Evolutionary conservation across 108 stramenopile species (phyloP).

Genomic region (Conticribra weissflogii): DNA sequence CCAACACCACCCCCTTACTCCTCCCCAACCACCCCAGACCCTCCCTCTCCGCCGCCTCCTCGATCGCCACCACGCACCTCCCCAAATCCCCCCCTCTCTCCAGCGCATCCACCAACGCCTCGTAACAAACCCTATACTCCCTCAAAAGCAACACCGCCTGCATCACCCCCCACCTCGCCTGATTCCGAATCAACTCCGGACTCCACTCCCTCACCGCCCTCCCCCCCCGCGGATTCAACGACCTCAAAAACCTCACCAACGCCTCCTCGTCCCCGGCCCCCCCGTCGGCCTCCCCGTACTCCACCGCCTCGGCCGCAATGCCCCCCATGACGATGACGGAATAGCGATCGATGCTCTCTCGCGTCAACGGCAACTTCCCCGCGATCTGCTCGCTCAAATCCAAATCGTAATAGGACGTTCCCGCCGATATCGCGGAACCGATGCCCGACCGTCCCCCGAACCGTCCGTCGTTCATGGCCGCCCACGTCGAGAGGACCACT

Average conservation of each 20-base stretch:
- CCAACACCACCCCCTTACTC: slow-evolving; percentile 71
- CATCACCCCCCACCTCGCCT: slow-evolving; percentile 88
- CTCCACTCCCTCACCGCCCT: slow-evolving; percentile 58
- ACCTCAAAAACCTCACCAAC: slow-evolving; percentile 71
- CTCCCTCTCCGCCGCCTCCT: slow-evolving; percentile 69
- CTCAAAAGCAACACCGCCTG: slow-evolving; percentile 78
- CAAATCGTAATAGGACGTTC: slow-evolving; percentile 91
- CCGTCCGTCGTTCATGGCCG: slow-evolving; percentile 75
- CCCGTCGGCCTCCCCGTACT: slow-evolving; percentile 86
- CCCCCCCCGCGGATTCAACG: slow-evolving; percentile 56
- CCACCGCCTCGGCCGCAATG: slow-evolving; percentile 92
- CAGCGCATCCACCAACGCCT: slow-evolving; percentile 83
- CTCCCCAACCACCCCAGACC: slow-evolving; percentile 52
- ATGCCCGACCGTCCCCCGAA: slow-evolving; percentile 61
- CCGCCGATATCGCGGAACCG: slow-evolving; percentile 74
- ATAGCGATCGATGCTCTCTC: slow-evolving; percentile 89
- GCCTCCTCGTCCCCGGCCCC: slow-evolving; percentile 93
- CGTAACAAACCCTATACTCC: slow-evolving; percentile 82
- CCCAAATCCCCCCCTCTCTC: slow-evolving; percentile 79
- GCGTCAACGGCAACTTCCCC: slow-evolving; percentile 56
- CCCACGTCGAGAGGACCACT: slow-evolving; percentile 81
- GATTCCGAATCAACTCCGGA: slow-evolving; percentile 70
- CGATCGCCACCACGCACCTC: slow-evolving; percentile 85
- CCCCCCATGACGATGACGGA: slow-evolving; percentile 93
- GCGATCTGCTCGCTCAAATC: slow-evolving; percentile 73